Conservation (phyloP, 148 eudicot genomes). For the Spergularia bocconei region DNA sequence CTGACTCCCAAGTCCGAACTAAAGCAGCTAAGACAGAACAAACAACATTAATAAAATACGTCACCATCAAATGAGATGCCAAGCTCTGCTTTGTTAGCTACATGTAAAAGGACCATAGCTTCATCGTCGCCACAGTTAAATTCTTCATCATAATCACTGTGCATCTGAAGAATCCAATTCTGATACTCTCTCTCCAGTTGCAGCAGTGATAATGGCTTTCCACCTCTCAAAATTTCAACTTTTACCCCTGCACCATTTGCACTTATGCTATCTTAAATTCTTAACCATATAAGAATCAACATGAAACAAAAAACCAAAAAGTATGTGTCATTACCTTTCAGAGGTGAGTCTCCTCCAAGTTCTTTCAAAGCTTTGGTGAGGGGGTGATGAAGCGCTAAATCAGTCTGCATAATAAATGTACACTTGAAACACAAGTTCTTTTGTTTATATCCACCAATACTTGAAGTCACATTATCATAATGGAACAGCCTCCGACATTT, state of each 20-base stretch:
- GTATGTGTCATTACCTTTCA: constrained; percentile 46
- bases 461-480: background rate
- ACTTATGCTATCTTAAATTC: background rate
- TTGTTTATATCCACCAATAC: background rate
- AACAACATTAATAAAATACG: background rate
- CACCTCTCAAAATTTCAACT: constrained; percentile 31
- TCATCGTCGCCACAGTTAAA: constrained; percentile 50
- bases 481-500: background rate
- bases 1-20: background rate
- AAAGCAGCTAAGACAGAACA: background rate
- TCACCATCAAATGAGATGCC: constrained; percentile 50
- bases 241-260: constrained; percentile 37
- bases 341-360: constrained; percentile 40
- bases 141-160: constrained; percentile 60
- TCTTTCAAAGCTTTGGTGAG: constrained; percentile 63
- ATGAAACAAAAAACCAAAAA: background rate
- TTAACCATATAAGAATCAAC: background rate
- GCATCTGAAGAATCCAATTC: constrained; percentile 66
- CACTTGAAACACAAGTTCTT: background rate
- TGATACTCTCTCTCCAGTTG: constrained; percentile 58
- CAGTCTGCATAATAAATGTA: constrained; percentile 43
- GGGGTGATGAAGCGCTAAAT: constrained; percentile 58
- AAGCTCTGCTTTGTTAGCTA: constrained; percentile 47
- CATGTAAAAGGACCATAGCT: constrained; percentile 35
- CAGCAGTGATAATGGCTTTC: constrained; percentile 42